Conservation (phyloP, 169 alveolate genomes). For the Cryptosporidium ryanae region DNA sequence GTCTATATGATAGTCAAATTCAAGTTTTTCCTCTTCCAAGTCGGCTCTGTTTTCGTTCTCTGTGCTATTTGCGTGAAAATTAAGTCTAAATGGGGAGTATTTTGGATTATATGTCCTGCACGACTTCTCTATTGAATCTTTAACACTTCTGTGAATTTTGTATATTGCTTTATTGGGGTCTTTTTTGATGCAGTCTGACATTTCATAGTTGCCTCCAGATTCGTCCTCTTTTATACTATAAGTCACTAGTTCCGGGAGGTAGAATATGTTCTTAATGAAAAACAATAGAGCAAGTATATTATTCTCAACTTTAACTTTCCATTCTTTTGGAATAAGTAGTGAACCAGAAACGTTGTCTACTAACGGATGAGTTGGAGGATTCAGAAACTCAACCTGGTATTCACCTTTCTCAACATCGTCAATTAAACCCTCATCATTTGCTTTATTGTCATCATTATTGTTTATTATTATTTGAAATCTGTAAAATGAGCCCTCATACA, state of each 20-base stretch:
- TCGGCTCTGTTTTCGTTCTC: conserved; percentile 4
- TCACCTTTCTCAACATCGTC: neutral
- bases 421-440: neutral
- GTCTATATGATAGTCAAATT: conserved; percentile 32
- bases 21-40: conserved; percentile 40
- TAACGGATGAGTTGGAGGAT: conserved; percentile 69
- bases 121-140: conserved; percentile 44
- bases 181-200: conserved; percentile 51
- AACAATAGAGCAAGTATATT: conserved; percentile 46
- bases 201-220: conserved; percentile 21
- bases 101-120: conserved; percentile 23
- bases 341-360: conserved; percentile 20
- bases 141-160: conserved; percentile 34
- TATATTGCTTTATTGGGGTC: conserved; percentile 59
- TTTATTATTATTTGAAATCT: conserved; percentile 54
- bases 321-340: conserved; percentile 44
- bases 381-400: conserved; percentile 24
- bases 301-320: conserved; percentile 24
- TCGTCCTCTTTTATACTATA: conserved; percentile 11
- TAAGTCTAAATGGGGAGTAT: conserved; percentile 60
- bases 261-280: conserved; percentile 48
- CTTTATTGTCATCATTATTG: neutral
- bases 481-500: conserved; percentile 55
- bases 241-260: conserved; percentile 50
- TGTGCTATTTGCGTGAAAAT: neutral